Evolutionary conservation across 257 asterid species (phyloP), one percentile per base, ranked within the genome.

Genomic region (Solanum boliviense): DNA sequence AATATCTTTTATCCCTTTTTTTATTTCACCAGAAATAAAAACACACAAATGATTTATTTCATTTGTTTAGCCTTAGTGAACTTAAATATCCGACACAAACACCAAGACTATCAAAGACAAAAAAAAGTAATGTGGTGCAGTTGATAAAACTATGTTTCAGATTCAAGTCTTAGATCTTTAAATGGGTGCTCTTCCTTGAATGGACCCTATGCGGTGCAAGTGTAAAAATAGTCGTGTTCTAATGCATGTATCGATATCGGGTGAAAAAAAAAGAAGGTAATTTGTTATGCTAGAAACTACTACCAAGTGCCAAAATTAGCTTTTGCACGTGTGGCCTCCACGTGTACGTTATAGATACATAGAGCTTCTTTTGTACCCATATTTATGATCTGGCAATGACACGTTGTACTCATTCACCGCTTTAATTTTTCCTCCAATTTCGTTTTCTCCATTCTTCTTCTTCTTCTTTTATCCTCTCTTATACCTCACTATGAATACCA

Each of bases 111-210:
- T 41, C 48, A 41, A 41, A 41, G 48, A 41, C 15, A 41, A 41
- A 41, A 41, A 5, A 41, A 4, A 41, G 0, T 11, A 41, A 41
- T 41, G 2, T 4, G 16, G 5, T 12, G 4, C 48, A 4, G 5
- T 41, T 2, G 0, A 5, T 48, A 0, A 48, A 0, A 15, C 0
- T 48, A 46, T 48, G 6, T 48, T 13, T 48, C 21, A 48, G 7
- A 48, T 0, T 48, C 58, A 48, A 15, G 3, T 41, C 48, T 41
- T 0, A 11, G 16, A 41, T 41, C 15, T 41, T 41, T 41, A 41
- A 41, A 41, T 41, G 46, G 46, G 46, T 41, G 13, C 46, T 41
- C 46, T 41, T 41, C 46, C 46, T 5, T 41, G 46, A 41, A 41
- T 41, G 48, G 16, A 41, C 13, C 46, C 15, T 41, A 11, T 0